Evolutionary conservation across 495 filamentous ascomycete genomes (phyloP), one percentile per base, ranked within the genome.

Genomic region (Pyrenopolyporus hunteri): DNA sequence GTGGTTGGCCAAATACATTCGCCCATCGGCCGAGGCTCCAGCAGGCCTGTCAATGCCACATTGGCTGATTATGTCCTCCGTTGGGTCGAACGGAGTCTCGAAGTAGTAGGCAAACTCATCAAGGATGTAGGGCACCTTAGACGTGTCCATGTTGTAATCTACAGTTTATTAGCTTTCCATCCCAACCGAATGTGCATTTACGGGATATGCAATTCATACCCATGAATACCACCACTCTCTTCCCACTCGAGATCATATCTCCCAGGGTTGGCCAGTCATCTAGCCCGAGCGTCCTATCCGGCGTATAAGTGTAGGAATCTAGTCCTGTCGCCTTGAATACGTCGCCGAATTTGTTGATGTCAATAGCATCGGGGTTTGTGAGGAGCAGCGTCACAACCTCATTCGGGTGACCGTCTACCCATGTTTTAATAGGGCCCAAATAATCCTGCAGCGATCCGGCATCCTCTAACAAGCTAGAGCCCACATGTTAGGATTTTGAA

Each of bases 1-100:
- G 72, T 96, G 91, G 67, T 96, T 96, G 29, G 88, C 89, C 72
- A 94, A 85, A 61, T 91, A 92, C 84, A 94, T 81, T 43, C 86
- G 80, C 0, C 78, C 77, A 10, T 80, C 73, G 3, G 80, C 71
- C 11, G 74, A 76, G 19, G 80, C 72, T 9, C 74, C 68, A n/a
- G 62, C 67, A 4, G 88, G 88, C 9, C 88, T 80, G 60, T 89
- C 78, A 28, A 88, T 71, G 4, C 69, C 70, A 69, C 88, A 90
- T 35, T 63, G 59, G 68, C 83, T 86, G 63, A 87, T 83, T 2
- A 78, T 78, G 0, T 76, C 65, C 19, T 79, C 76, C 17, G 77
- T 84, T 7, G 84, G 82, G 25, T 86, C 84, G 74, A 84, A 90
- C 0, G 80, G 79, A 28, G 85, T 90, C 69, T 90, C 88, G 76